Percentiles rank a stretch among this genome's conserved stretches.
These are phyloP conservation scores for Stentor roeselii DNA, from an alignment of 73 alveolate genomes.

Conservation along the genomic window DNA sequence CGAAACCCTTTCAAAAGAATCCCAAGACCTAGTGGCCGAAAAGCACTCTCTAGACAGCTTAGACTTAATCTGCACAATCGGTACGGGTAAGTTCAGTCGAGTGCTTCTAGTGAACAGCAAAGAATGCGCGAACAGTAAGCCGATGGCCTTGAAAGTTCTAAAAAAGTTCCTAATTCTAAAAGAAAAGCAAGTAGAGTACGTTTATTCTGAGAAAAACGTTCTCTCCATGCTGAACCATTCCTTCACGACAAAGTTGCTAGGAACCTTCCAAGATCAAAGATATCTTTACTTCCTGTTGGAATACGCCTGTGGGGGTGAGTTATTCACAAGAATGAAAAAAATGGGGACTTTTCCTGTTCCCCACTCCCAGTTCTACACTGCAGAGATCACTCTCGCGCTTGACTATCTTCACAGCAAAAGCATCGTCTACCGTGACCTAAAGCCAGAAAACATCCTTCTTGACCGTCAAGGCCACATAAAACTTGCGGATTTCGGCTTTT, in stretches of 20 bases:
- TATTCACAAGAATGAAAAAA: slow-evolving; percentile 48
- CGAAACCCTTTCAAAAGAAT: slow-evolving; percentile 19
- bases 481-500: slow-evolving; percentile 84
- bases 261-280: slow-evolving; percentile 50
- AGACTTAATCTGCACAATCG: slow-evolving; percentile 66
- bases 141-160: slow-evolving; percentile 91
- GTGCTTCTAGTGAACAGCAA: slow-evolving; percentile 86
- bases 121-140: slow-evolving; percentile 50
- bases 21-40: slow-evolving; percentile 25
- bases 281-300: slow-evolving; percentile 56
- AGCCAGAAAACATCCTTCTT: slow-evolving; percentile 81
- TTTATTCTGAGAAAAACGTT: slow-evolving; percentile 48
- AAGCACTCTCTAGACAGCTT: slow-evolving; percentile 53
- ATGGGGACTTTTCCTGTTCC: slow-evolving; percentile 60
- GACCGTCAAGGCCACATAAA: slow-evolving; percentile 74
- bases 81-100: slow-evolving; percentile 97
- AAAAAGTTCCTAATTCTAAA: slow-evolving; percentile 89
- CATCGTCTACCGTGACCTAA: slow-evolving; percentile 74
- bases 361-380: slow-evolving; percentile 53
- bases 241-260: slow-evolving; percentile 46
- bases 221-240: slow-evolving; percentile 42
- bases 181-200: slow-evolving; percentile 70
- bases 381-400: slow-evolving; percentile 56
- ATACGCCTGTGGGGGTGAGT: slow-evolving; percentile 68
- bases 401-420: slow-evolving; percentile 58